Evolutionary conservation across 2,329 filamentous ascomycete species (phyloP).

Genomic region (Colletotrichum spinosum): DNA sequence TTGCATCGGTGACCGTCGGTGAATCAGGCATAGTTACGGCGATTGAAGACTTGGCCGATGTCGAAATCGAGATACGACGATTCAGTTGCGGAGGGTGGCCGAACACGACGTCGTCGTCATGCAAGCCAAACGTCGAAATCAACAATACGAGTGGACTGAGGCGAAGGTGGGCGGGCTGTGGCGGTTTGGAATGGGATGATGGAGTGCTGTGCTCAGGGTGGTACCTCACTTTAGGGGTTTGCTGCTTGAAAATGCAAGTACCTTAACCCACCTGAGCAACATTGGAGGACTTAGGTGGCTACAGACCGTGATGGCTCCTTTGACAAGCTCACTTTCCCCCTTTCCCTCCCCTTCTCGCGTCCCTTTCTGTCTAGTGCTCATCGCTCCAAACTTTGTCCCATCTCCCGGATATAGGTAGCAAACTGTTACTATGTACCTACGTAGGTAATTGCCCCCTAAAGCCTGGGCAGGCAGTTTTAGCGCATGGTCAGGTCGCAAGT

Average conservation of each 20-base stretch:
- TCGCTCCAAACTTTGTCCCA: neutral
- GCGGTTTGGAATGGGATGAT: slow-evolving; percentile 29
- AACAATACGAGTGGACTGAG: slow-evolving; percentile 34
- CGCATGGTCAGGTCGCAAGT: too few relatives aligned
- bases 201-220: slow-evolving; percentile 5
- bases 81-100: neutral
- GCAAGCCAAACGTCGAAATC: slow-evolving; percentile 10
- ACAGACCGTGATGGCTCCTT: too few relatives aligned
- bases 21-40: too few relatives aligned
- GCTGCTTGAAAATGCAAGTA: neutral
- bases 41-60: neutral
- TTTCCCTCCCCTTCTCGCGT: neutral
- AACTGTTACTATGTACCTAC: neutral
- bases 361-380: neutral
- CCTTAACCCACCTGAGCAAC: neutral
- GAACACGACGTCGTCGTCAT: slow-evolving; percentile 7
- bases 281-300: slow-evolving; percentile 2
- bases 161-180: slow-evolving; percentile 30
- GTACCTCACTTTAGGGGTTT: neutral
- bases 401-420: neutral
- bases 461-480: too few relatives aligned
- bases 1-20: too few relatives aligned
- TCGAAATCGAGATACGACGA: neutral
- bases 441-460: neutral
- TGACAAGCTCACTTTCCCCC: slow-evolving; percentile 1